Conservation (phyloP, 1,139 yeast species). For the Meyerozyma carpophila region DNA sequence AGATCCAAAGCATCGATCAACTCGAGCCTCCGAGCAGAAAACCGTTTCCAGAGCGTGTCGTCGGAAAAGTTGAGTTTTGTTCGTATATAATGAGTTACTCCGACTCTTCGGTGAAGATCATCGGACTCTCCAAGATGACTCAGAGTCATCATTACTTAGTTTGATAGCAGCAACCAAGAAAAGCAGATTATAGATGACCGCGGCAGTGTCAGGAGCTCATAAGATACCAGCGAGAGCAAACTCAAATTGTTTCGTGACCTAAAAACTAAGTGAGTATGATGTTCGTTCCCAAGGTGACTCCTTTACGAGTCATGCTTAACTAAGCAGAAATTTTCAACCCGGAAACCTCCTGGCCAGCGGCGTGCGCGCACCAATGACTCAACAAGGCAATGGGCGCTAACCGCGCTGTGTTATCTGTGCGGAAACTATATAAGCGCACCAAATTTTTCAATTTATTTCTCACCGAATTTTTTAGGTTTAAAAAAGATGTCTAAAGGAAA, state of each 20-base stretch:
- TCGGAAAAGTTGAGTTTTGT: conserved; percentile 69
- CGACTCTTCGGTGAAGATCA: conserved; percentile 22
- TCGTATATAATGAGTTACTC: conserved; percentile 78
- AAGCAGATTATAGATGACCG: too few species aligned
- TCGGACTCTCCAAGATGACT: conserved; percentile 2
- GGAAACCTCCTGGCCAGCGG: neutral
- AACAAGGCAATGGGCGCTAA: conserved; percentile 1
- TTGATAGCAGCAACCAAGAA: neutral
- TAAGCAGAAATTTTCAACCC: neutral
- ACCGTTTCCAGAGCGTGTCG: conserved; percentile 81
- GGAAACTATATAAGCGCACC: neutral
- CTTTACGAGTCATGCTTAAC: neutral
- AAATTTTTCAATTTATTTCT: neutral
- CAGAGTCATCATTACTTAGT: neutral
- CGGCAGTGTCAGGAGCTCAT: too few species aligned
- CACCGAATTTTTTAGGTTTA: neutral
- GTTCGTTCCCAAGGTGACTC: neutral
- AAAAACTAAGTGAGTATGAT: neutral
- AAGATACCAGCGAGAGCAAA: too few species aligned
- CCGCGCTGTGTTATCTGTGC: conserved; percentile 2
- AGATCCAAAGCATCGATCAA: conserved; percentile 77
- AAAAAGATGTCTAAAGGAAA: conserved; percentile 84
- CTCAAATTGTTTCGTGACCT: too few species aligned
- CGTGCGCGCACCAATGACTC: conserved; percentile 1
- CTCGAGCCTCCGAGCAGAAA: conserved; percentile 83